These are phyloP conservation scores for Proliferodiscus dingleyae DNA, from an alignment of 2,329 filamentous ascomycete species.

Conservation along the genomic window DNA sequence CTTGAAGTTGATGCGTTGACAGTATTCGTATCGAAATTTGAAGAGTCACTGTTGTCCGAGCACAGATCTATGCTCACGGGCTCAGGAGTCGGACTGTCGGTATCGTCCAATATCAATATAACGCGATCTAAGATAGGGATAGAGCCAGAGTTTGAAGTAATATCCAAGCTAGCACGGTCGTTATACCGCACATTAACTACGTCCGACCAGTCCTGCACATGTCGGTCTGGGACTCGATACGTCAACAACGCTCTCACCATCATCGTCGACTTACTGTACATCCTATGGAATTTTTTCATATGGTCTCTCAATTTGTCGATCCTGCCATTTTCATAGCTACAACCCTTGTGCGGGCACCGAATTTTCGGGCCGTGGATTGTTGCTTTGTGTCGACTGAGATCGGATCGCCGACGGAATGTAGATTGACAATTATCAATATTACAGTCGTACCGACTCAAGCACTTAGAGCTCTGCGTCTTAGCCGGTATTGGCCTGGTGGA, in stretches of 20 bases:
- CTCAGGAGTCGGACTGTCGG: background rate
- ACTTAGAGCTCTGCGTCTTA: background rate
- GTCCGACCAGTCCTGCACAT: background rate
- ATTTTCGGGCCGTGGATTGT: slow-evolving; percentile 9
- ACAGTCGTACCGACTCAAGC: background rate
- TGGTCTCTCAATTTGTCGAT: slow-evolving; percentile 10
- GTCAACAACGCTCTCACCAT: background rate
- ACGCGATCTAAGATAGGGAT: too few relatives aligned
- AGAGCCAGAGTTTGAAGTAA: background rate
- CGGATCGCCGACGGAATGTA: slow-evolving; percentile 5
- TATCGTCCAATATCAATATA: background rate
- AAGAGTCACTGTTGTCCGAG: background rate
- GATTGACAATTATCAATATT: slow-evolving; percentile 1
- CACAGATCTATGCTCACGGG: background rate
- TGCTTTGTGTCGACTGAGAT: slow-evolving; percentile 4
- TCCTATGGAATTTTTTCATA: slow-evolving; percentile 2
- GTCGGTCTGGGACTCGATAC: background rate
- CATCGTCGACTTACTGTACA: background rate
- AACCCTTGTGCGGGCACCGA: slow-evolving; percentile 2
- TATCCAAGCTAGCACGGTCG: background rate
- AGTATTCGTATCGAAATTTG: background rate
- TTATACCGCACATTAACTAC: background rate
- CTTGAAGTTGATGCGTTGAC: background rate
- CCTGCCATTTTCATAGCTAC: slow-evolving; percentile 4
- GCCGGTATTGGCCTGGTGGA: background rate